A percentile compares a stretch with the other conserved stretches of the same genome.
Evolutionary conservation across 2,329 filamentous ascomycete genomes (phyloP).

Genomic region (Apiospora kogelbergensis): DNA sequence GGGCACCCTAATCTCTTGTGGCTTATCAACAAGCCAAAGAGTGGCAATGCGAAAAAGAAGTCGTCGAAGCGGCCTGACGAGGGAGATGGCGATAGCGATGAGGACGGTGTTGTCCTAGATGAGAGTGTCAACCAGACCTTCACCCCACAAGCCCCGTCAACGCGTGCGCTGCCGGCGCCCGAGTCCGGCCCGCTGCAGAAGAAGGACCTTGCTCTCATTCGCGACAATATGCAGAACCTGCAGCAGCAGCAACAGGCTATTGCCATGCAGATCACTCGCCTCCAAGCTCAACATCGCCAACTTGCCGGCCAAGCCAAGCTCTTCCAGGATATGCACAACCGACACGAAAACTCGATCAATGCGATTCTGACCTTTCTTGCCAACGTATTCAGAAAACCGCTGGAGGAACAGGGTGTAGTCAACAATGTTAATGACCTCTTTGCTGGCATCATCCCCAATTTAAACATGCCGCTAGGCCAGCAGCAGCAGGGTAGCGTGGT

Average conservation of each 20-base stretch:
- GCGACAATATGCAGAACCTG: conserved; percentile 77
- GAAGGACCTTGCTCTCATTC: conserved; percentile 75
- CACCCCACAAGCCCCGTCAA: conserved; percentile 18
- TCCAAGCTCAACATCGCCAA: conserved; percentile 84
- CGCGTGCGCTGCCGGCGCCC: conserved; percentile 40
- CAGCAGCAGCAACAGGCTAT: conserved; percentile 87
- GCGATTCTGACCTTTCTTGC: conserved; percentile 97
- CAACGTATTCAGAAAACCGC: conserved; percentile 90
- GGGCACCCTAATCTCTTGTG: conserved; percentile 90
- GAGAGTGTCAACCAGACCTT: conserved; percentile 42
- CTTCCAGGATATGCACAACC: conserved; percentile 88
- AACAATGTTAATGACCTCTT: conserved; percentile 85
- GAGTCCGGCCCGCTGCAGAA: conserved; percentile 54
- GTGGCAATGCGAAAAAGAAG: conserved; percentile 58
- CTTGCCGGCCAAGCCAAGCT: conserved; percentile 84
- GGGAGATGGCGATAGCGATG: conserved; percentile 70
- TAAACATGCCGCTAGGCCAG: conserved; percentile 44
- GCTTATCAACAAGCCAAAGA: conserved; percentile 95
- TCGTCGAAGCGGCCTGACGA: conserved; percentile 58
- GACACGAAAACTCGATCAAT: conserved; percentile 98
- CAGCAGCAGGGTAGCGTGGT: conserved; percentile 54
- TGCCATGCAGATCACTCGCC: conserved; percentile 73
- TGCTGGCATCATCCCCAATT: conserved; percentile 66
- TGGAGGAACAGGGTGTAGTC: conserved; percentile 77
- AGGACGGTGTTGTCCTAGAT: conserved; percentile 49